Evolutionary conservation across 1,139 yeast species (phyloP).

Genomic region (Schwanniomyces etchellsii): DNA sequence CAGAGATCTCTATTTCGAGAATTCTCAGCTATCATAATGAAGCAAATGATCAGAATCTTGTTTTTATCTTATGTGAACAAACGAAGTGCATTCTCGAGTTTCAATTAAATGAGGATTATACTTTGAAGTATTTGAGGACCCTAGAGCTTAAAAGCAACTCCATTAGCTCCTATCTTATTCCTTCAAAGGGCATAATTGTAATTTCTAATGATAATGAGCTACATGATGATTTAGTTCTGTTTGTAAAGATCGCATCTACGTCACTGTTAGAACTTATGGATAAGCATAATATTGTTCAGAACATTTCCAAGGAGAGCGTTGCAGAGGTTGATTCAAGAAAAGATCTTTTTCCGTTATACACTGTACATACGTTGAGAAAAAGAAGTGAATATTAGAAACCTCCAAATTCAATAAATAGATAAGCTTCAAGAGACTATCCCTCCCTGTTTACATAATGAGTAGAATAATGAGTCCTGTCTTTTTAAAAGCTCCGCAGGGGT

Average conservation of each 20-base stretch:
- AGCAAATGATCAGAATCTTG: constrained; percentile 14
- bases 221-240: constrained; percentile 25
- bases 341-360: constrained; percentile 61
- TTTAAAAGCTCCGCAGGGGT: constrained; percentile 65
- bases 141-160: constrained; percentile 18
- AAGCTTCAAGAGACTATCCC: constrained; percentile 29
- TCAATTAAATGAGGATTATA: constrained; percentile 18
- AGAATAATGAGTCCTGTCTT: constrained; percentile 66
- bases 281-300: background rate
- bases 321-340: background rate
- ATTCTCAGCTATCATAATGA: constrained; percentile 25
- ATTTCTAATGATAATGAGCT: constrained; percentile 44
- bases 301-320: background rate
- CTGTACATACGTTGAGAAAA: constrained; percentile 62
- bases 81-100: constrained; percentile 48
- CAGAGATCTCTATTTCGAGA: constrained; percentile 51
- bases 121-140: constrained; percentile 21
- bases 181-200: constrained; percentile 21
- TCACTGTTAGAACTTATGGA: constrained; percentile 8
- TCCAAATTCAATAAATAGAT: background rate
- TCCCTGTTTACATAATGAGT: constrained; percentile 70
- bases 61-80: constrained; percentile 50
- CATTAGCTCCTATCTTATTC: constrained; percentile 19
- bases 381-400: constrained; percentile 61
- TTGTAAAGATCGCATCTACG: constrained; percentile 12